Evolutionary conservation across 2,329 filamentous ascomycete genomes (phyloP).

Genomic region (Neonectria magnoliae): DNA sequence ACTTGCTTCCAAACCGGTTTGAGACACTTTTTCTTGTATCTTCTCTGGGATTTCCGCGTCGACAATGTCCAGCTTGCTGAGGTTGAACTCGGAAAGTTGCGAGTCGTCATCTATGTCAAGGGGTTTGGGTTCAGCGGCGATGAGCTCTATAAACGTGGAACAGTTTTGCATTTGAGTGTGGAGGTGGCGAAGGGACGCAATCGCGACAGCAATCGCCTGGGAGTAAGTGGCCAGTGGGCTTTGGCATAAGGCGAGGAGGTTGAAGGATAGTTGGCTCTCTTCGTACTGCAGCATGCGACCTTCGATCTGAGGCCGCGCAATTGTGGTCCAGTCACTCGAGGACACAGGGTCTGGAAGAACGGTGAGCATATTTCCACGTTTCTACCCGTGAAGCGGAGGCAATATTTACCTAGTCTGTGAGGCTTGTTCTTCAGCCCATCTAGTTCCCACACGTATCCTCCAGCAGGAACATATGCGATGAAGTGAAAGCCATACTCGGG

Average conservation of each 20-base stretch:
- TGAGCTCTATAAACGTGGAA: conserved; percentile 33
- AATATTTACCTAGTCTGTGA: conserved; percentile 47
- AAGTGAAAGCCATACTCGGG: conserved; percentile 83
- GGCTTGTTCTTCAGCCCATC: conserved; percentile 84
- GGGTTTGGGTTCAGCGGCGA: conserved; percentile 33
- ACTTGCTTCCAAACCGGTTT: conserved; percentile 19
- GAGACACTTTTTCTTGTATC: conserved; percentile 27
- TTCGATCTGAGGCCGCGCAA: conserved; percentile 72
- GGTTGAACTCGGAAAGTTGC: conserved; percentile 45
- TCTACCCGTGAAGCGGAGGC: background rate
- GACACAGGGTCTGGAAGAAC: conserved; percentile 26
- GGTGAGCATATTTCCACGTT: conserved; percentile 15
- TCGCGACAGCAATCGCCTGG: conserved; percentile 56
- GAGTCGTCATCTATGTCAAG: conserved; percentile 37
- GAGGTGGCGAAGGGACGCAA: conserved; percentile 53
- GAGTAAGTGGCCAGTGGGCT: conserved; percentile 67
- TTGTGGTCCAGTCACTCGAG: conserved; percentile 69
- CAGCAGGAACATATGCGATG: conserved; percentile 84
- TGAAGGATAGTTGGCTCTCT: conserved; percentile 76
- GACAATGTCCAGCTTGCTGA: conserved; percentile 40
- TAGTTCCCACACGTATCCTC: conserved; percentile 84
- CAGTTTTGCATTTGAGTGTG: conserved; percentile 44
- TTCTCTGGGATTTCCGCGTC: conserved; percentile 30
- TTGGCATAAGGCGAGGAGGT: conserved; percentile 77
- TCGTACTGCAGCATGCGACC: conserved; percentile 74